phyloP scores from a whole-genome alignment of 2,329 filamentous ascomycete genomes.

The Magnaporthiopsis incrustans region DNA sequence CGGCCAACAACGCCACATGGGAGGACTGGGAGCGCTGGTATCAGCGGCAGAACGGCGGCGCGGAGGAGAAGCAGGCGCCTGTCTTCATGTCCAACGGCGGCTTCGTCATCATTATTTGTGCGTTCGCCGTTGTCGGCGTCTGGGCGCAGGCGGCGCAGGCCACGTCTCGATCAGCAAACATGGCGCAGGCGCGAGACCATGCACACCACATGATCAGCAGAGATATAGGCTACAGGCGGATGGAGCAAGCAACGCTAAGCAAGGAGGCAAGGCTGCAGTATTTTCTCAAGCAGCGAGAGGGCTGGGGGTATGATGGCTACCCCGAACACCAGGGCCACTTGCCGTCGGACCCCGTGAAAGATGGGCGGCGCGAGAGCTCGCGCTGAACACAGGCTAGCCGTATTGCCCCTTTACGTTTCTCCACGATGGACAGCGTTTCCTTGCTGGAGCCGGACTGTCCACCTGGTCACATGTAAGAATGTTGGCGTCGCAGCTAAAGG shows the following conservation, averaged over 20 bases:
- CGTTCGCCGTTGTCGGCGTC: slow-evolving; percentile 61
- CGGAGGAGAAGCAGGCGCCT: slow-evolving; percentile 39
- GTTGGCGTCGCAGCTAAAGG: slow-evolving; percentile 2
- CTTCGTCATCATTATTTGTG: slow-evolving; percentile 66
- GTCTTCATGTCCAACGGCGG: slow-evolving; percentile 69
- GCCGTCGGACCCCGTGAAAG: neutral
- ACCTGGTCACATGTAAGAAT: neutral
- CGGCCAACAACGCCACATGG: slow-evolving; percentile 79
- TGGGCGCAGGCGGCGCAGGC: slow-evolving; percentile 66
- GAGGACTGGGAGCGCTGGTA: slow-evolving; percentile 93
- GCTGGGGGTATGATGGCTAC: slow-evolving; percentile 18
- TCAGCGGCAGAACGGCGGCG: slow-evolving; percentile 38
- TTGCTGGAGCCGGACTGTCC: too few species aligned
- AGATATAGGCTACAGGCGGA: slow-evolving; percentile 44
- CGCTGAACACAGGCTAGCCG: neutral
- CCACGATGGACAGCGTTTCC: neutral
- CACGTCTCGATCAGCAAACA: slow-evolving; percentile 49
- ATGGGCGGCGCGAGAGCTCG: neutral
- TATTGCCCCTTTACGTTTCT: neutral
- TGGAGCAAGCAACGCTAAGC: slow-evolving; percentile 42
- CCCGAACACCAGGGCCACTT: slow-evolving; percentile 2
- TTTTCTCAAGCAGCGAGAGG: slow-evolving; percentile 68
- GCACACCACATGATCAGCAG: slow-evolving; percentile 60
- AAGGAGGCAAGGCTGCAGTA: slow-evolving; percentile 63
- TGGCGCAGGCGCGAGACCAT: slow-evolving; percentile 59